These are phyloP conservation scores for Macrolepiota dolichaula DNA, from an alignment of 768 basidiomycete genomes.

Conservation along the genomic window DNA sequence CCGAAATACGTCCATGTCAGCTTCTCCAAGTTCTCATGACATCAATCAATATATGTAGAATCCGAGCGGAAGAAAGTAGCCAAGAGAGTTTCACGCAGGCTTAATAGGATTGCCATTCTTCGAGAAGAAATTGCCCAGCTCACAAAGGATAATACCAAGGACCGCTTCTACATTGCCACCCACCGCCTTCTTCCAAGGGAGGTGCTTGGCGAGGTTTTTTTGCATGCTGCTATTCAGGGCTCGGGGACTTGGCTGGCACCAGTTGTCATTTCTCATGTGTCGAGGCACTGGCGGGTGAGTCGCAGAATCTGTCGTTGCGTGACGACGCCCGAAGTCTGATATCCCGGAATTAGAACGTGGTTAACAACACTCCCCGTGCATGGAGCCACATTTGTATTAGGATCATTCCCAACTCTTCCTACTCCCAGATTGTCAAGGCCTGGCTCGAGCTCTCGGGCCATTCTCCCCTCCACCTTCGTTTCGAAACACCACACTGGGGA, in stretches of 20 bases:
- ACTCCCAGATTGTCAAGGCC: slow-evolving; percentile 4
- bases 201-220: slow-evolving; percentile 11
- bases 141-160: slow-evolving; percentile 2
- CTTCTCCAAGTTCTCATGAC: not conserved
- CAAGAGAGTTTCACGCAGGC: slow-evolving; percentile 1
- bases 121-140: slow-evolving; percentile 9
- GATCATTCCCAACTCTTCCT: not conserved
- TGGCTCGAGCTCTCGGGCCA: slow-evolving; percentile 2
- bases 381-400: slow-evolving; percentile 10
- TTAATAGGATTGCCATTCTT: slow-evolving; percentile 2
- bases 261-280: slow-evolving; percentile 12
- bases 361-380: not conserved
- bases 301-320: not conserved
- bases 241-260: slow-evolving; percentile 9
- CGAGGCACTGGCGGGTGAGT: slow-evolving; percentile 13
- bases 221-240: not conserved
- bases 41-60: slow-evolving; percentile 5
- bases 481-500: slow-evolving; percentile 11
- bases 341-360: slow-evolving; percentile 4
- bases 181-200: slow-evolving; percentile 11
- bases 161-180: slow-evolving; percentile 13
- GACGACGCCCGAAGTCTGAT: not conserved
- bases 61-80: not conserved
- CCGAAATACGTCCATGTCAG: not conserved
- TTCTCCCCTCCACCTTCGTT: slow-evolving; percentile 3